Evolutionary conservation across 345 rosid species (phyloP).

Genomic region (Geranium rotundifolium): DNA sequence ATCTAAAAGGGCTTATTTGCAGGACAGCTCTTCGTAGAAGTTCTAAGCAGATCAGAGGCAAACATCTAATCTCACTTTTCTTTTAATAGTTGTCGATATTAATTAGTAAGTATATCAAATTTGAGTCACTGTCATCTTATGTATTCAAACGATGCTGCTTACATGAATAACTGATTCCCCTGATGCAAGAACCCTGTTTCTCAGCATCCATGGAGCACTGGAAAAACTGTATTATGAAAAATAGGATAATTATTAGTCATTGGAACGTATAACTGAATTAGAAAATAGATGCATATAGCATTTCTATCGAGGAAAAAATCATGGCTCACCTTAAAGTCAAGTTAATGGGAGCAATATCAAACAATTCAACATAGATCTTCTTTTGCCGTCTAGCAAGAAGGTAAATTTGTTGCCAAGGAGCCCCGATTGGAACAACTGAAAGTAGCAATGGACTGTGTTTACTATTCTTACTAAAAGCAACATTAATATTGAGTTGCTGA

Average conservation of each 20-base stretch:
- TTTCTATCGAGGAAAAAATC: background rate
- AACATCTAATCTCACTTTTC: too few relatives aligned
- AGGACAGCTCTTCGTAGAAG: too few relatives aligned
- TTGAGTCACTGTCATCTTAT: too few relatives aligned
- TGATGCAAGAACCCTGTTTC: conserved; percentile 57
- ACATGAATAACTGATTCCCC: conserved; percentile 88
- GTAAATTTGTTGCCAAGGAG: conserved; percentile 87
- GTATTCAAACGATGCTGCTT: conserved; percentile 19
- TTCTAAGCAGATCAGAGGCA: too few relatives aligned
- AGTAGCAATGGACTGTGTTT: conserved; percentile 37
- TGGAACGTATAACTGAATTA: background rate
- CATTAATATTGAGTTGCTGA: conserved; percentile 19
- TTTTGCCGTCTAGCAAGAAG: conserved; percentile 69
- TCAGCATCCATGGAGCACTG: conserved; percentile 86
- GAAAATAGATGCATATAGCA: background rate
- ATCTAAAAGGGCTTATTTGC: too few relatives aligned
- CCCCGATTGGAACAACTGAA: conserved; percentile 77
- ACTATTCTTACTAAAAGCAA: conserved; percentile 25
- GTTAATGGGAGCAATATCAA: conserved; percentile 65
- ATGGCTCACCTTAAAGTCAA: conserved; percentile 58
- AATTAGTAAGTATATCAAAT: too few relatives aligned
- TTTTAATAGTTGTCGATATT: too few relatives aligned
- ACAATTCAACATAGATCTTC: conserved; percentile 77
- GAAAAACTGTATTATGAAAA: conserved; percentile 57
- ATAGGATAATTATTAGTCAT: conserved; percentile 11